Conservation (phyloP, 495 filamentous ascomycete species). For the Talaromyces nanjingensis region DNA sequence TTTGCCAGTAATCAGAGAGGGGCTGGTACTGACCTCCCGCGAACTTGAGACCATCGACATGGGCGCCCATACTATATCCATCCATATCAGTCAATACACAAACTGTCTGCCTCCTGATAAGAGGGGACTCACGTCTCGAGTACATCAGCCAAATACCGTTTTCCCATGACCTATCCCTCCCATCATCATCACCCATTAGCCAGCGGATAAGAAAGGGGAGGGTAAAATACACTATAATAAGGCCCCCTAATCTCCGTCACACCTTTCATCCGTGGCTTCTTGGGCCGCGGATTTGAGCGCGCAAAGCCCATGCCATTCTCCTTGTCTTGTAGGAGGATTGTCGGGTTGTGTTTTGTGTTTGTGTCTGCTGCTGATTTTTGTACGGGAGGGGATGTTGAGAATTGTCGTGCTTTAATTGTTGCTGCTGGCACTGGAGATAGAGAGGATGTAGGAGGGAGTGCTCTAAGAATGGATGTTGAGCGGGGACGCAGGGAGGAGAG, state of each 20-base stretch:
- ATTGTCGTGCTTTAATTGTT: neutral
- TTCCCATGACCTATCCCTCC: slow-evolving; percentile 40
- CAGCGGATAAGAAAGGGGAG: neutral
- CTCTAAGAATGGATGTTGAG: neutral
- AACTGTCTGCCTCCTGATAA: neutral
- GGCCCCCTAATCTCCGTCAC: slow-evolving; percentile 53
- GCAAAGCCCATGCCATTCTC: slow-evolving; percentile 46
- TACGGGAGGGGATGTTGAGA: neutral
- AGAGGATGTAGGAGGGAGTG: neutral
- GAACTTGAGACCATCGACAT: slow-evolving; percentile 53
- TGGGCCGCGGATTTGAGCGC: slow-evolving; percentile 42
- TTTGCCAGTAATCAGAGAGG: neutral
- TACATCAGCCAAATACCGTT: slow-evolving; percentile 43
- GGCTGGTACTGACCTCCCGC: slow-evolving; percentile 42
- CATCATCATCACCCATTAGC: neutral
- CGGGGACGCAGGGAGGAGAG: neutral
- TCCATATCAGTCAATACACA: neutral
- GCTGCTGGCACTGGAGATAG: neutral
- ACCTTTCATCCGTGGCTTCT: slow-evolving; percentile 42
- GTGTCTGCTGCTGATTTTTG: neutral
- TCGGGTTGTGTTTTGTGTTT: neutral
- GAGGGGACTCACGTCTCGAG: slow-evolving; percentile 36
- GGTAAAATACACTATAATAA: slow-evolving; percentile 41
- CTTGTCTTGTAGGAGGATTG: slow-evolving; percentile 43
- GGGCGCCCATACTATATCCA: slow-evolving; percentile 37